Conservation (phyloP, 1,284 basidiomycete species). For the Ustilago vetiveriae region DNA sequence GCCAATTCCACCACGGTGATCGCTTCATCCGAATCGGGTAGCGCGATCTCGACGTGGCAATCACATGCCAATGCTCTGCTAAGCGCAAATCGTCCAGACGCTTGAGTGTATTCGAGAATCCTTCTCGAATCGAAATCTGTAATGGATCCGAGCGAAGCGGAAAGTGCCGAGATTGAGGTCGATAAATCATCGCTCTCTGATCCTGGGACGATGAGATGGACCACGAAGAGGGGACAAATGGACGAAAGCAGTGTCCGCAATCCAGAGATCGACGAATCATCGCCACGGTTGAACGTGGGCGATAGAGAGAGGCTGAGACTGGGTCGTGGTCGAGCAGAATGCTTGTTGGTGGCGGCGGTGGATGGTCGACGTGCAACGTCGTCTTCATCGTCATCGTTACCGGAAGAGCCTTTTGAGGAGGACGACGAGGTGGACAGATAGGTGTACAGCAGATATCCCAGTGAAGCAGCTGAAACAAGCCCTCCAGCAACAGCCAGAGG, state of each 20-base stretch:
- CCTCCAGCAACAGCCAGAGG: conserved; percentile 36
- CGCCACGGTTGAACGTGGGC: conserved; percentile 17
- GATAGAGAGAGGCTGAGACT: conserved; percentile 30
- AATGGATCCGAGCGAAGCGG: conserved; percentile 3
- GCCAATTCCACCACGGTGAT: conserved; percentile 16
- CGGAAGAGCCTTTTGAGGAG: background rate
- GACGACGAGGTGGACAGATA: conserved; percentile 16
- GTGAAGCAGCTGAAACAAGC: conserved; percentile 26
- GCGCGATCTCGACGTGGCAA: conserved; percentile 34
- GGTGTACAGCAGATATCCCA: conserved; percentile 35
- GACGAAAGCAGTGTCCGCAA: conserved; percentile 20
- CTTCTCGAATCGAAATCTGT: conserved; percentile 21
- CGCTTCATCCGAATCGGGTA: background rate
- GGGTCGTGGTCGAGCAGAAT: conserved; percentile 5
- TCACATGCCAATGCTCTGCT: conserved; percentile 40
- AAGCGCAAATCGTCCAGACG: conserved; percentile 27
- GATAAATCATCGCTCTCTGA: conserved; percentile 10
- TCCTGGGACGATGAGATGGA: conserved; percentile 39
- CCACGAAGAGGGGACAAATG: conserved; percentile 21
- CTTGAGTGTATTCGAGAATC: conserved; percentile 34
- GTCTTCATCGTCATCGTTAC: conserved; percentile 28
- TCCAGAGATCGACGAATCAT: background rate
- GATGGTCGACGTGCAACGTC: conserved; percentile 13
- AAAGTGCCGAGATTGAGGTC: conserved; percentile 7
- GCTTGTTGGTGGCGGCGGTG: no score